Base-by-base conservation (phyloP, 805 yeast genomes). In the Metschnikowia proteae region DNA sequence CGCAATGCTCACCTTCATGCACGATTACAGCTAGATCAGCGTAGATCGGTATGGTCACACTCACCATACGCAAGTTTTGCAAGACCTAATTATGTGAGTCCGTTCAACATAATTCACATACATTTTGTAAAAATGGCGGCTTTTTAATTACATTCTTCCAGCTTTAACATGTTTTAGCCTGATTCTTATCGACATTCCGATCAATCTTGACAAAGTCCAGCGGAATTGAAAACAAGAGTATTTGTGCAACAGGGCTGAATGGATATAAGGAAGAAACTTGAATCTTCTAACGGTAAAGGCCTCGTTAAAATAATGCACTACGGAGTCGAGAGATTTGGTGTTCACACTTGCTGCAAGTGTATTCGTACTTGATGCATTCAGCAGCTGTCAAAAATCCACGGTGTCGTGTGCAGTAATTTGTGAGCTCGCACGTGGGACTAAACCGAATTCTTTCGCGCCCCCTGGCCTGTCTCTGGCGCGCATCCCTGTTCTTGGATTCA, bases 401-500 rank as follows among this genome's bases (percentile, higher is more conserved):
- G 31, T 27, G 32, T 28, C 41, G 32, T 38, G 41, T 38, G 41
- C 41, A 27, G 41, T 28, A 9, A 17, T 38, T 6, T 27, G 11
- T 28, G 13, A 26, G 22, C n/a, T 13, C 41, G 43, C 43, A 40
- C 43, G 43, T 31, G 43, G 34, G 28, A 13, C 43, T n/a, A 10
- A 29, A 25, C 43, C 22, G 32, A 10, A 13, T 31, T 36, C 36
- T 22, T 31, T 40, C 43, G 30, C 36, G 43, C 36, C 43, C 25
- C 36, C 23, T 30, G 7, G n/a, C 11, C 30, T 23, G 43, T 23
- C 31, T 8, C 39, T n/a, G 41, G 30, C 43, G 43, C 46, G 46
- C 46, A 42, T 38, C 38, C 38, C 35, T 39, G 13, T 39, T 39
- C 43, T 34, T 42, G 45, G 31, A 32, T 34, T 33, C 37, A 34